Conservation (phyloP, 2,329 filamentous ascomycete species). For the Rhexocercosporidium sp. region DNA sequence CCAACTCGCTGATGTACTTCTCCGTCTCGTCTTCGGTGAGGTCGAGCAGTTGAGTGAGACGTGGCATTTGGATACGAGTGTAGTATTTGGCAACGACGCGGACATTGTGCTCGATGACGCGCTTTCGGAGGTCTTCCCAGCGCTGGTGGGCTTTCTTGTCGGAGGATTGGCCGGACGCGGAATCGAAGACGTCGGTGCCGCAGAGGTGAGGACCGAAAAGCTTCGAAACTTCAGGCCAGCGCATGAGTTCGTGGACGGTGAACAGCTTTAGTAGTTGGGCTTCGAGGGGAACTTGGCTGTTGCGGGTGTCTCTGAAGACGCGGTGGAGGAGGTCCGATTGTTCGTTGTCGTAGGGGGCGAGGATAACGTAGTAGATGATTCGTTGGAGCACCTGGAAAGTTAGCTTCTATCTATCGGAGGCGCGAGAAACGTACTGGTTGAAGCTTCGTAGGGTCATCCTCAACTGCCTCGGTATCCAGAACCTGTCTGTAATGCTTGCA, state of each 20-base stretch:
- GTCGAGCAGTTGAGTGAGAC: slow-evolving; percentile 88
- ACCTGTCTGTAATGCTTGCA: slow-evolving; percentile 99
- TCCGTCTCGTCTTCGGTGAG: slow-evolving; percentile 95
- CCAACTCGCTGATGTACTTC: slow-evolving; percentile 97
- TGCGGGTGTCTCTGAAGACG: slow-evolving; percentile 84
- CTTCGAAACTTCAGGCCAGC: slow-evolving; percentile 92
- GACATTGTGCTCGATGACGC: slow-evolving; percentile 98
- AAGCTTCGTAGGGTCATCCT: slow-evolving; percentile 85
- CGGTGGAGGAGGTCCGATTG: slow-evolving; percentile 97
- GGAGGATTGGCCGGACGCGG: slow-evolving; percentile 63
- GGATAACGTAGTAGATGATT: slow-evolving; percentile 96
- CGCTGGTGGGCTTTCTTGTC: slow-evolving; percentile 84
- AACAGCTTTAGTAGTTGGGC: slow-evolving; percentile 91
- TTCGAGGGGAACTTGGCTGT: slow-evolving; percentile 77
- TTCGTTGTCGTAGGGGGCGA: slow-evolving; percentile 97
- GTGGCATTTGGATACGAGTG: slow-evolving; percentile 91
- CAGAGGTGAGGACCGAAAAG: slow-evolving; percentile 88
- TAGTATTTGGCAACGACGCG: slow-evolving; percentile 98
- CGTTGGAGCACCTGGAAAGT: slow-evolving; percentile 79
- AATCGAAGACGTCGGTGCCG: slow-evolving; percentile 87
- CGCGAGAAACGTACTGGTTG: slow-evolving; percentile 69
- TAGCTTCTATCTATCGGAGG: slow-evolving; percentile 17
- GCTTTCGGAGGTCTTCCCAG: slow-evolving; percentile 95
- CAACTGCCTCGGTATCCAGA: slow-evolving; percentile 92
- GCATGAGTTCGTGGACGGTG: slow-evolving; percentile 95